Base-by-base conservation (phyloP, 2,329 filamentous ascomycete species). In the Fusarium zealandicum region DNA sequence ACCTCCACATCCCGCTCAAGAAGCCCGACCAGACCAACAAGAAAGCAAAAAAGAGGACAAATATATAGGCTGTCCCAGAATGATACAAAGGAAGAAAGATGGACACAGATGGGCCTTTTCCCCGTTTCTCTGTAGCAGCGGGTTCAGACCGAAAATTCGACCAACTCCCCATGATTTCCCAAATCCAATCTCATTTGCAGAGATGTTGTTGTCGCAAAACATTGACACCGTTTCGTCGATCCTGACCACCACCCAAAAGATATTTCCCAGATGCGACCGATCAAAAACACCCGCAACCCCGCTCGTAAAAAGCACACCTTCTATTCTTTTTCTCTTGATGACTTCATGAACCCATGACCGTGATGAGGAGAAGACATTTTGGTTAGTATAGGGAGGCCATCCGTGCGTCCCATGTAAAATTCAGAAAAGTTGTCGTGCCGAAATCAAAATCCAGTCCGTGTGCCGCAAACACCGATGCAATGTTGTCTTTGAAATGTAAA, bases 401-500 rank as follows among this genome's bases (percentile, higher is more conserved):
- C 63, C 45, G 54, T 52, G 61, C 59, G 59, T 64, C 55, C 67
- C 66, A 46, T 54, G 25, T 60, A 63, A 68, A 53, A 70, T 66
- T 66, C 69, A 67, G 73, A 74, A 60, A 57, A 69, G 52, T 69
- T 47, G 22, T 25, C 67, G 67, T 69, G 64, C 62, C 58, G 47
- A 67, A 70, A 69, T 61, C 65, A 59, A 41, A 62, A 52, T 51
- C 32, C 61, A 49, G 44, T 64, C 61, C 50, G 47, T 51, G 65
- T 67, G 53, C 64, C 63, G 51, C 58, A 42, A 41, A 77, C 77
- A 78, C 78, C 76, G 71, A 81, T 81, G 79, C 79, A 79, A 69
- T 76, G 68, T 68, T 49, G 59, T 69, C 63, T 65, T 66, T 13
- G 71, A 75, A 76, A 78, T 77, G 76, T 75, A 78, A 77, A 72